These are phyloP conservation scores for Naganishia antarctica DNA, from an alignment of 768 basidiomycete species.

Conservation along the genomic window DNA sequence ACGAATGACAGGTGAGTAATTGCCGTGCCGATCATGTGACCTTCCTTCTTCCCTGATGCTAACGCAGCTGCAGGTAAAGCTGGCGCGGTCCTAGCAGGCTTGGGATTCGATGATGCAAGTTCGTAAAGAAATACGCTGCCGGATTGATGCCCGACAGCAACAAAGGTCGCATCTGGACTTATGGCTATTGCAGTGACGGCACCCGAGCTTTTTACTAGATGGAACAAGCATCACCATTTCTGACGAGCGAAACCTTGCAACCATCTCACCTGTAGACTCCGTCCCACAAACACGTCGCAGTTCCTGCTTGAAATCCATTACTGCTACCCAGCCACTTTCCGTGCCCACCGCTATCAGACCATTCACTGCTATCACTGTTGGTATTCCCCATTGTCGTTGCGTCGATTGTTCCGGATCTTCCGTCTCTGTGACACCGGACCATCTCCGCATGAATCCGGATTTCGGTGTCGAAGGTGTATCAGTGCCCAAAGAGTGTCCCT, in stretches of 20 bases:
- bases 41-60: slow-evolving; percentile 75
- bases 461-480: background rate
- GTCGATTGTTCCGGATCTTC: background rate
- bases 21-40: slow-evolving; percentile 65
- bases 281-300: slow-evolving; percentile 72
- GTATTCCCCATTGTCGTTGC: slow-evolving; percentile 41
- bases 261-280: slow-evolving; percentile 58
- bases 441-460: slow-evolving; percentile 5
- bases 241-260: too few relatives aligned
- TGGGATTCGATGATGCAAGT: slow-evolving; percentile 64
- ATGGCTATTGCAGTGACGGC: slow-evolving; percentile 82
- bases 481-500: background rate
- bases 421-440: background rate
- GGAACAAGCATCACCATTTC: too few relatives aligned
- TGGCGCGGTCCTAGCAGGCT: slow-evolving; percentile 63
- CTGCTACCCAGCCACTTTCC: slow-evolving; percentile 66
- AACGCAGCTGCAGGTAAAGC: slow-evolving; percentile 37
- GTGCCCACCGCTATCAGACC: slow-evolving; percentile 88
- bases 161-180: slow-evolving; percentile 87
- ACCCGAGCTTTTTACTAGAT: slow-evolving; percentile 64
- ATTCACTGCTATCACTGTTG: slow-evolving; percentile 76
- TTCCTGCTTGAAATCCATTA: slow-evolving; percentile 87
- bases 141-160: slow-evolving; percentile 77
- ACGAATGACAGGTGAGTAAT: slow-evolving; percentile 77
- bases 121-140: slow-evolving; percentile 86